phyloP scores from a whole-genome alignment of 2,329 filamentous ascomycete species.

The Alternaria postmessia region DNA sequence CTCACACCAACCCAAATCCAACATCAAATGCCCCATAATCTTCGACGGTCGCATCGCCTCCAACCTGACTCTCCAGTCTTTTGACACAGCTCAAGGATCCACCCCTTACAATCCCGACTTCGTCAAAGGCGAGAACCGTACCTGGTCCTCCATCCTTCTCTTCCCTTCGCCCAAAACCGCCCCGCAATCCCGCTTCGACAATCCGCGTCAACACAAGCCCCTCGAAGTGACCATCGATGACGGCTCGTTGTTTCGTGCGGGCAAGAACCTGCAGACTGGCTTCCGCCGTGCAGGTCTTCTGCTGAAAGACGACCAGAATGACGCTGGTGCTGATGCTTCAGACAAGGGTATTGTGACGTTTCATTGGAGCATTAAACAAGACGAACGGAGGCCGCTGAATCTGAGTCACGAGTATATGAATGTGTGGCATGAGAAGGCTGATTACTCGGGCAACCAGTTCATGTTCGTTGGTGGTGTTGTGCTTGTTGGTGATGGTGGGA shows the following conservation, averaged over 20 bases:
- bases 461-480: constrained; percentile 33
- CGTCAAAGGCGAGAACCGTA: constrained; percentile 39
- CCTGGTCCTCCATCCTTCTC: constrained; percentile 35
- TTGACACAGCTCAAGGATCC: constrained; percentile 25
- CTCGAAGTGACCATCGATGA: constrained; percentile 40
- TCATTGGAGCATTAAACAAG: constrained; percentile 38
- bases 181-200: constrained; percentile 31
- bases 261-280: constrained; percentile 26
- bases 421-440: constrained; percentile 33
- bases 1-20: background rate
- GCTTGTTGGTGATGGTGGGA: constrained; percentile 30
- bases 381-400: constrained; percentile 26
- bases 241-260: constrained; percentile 30
- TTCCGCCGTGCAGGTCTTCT: constrained; percentile 39
- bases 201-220: constrained; percentile 14
- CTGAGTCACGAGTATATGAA: constrained; percentile 44
- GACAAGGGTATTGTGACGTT: constrained; percentile 34
- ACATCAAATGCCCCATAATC: constrained; percentile 38
- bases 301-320: constrained; percentile 31
- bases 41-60: constrained; percentile 38
- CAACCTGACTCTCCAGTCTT: constrained; percentile 29
- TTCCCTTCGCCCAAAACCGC: constrained; percentile 24
- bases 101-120: constrained; percentile 21
- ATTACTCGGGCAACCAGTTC: constrained; percentile 38
- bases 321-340: constrained; percentile 26